phyloP scores from a whole-genome alignment of 1,139 yeast species.

The Candida gigantensis region DNA sequence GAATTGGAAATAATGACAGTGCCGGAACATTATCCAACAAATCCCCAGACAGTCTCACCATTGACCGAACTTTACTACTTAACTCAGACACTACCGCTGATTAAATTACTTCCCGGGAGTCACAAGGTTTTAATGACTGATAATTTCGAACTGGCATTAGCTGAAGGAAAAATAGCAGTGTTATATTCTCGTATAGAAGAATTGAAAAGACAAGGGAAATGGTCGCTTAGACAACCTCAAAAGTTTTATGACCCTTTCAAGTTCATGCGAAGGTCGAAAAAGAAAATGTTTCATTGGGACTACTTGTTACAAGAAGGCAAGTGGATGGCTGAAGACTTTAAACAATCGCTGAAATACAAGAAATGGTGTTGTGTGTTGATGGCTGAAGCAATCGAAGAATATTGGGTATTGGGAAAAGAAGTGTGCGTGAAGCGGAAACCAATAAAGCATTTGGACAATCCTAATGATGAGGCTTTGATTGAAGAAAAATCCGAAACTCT shows the following conservation, averaged over 20 bases:
- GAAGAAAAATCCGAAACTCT: no score
- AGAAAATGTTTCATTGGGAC: slow-evolving; percentile 64
- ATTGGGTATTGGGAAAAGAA: no score
- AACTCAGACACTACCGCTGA: slow-evolving; percentile 84
- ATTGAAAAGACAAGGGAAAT: slow-evolving; percentile 78
- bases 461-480: no score
- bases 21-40: slow-evolving; percentile 47
- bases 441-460: no score
- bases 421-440: no score
- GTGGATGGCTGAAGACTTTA: slow-evolving; percentile 84
- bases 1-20: slow-evolving; percentile 41
- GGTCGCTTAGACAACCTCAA: slow-evolving; percentile 90
- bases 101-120: slow-evolving; percentile 77
- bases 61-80: slow-evolving; percentile 83
- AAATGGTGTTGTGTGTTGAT: slow-evolving; percentile 67
- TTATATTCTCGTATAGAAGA: slow-evolving; percentile 91
- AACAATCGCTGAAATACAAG: slow-evolving; percentile 68
- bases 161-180: slow-evolving; percentile 95
- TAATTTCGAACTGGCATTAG: slow-evolving; percentile 76
- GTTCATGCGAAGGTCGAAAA: slow-evolving; percentile 28
- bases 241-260: slow-evolving; percentile 69
- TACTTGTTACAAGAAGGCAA: slow-evolving; percentile 71
- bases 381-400: slow-evolving; percentile 73
- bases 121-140: slow-evolving; percentile 86
- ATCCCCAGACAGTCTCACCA: slow-evolving; percentile 54